Evolutionary conservation across 371 early-diverging fungal species (phyloP).

Genomic region (Mortierella sp.): DNA sequence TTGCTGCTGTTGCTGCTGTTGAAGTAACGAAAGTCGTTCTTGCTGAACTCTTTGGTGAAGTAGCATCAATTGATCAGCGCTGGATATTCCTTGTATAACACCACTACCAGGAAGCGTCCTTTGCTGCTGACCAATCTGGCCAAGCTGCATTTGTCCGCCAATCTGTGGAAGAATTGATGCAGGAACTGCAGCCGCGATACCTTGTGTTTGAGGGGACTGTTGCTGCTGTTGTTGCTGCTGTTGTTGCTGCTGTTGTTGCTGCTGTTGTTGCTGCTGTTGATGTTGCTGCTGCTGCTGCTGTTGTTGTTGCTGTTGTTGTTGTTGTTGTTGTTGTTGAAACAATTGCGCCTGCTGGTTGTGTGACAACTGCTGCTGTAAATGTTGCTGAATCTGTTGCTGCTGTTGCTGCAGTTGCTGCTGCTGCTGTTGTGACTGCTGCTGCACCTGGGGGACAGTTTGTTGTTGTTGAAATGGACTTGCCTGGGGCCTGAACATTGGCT

Average conservation of each 20-base stretch:
- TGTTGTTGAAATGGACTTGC: slow-evolving; percentile 25
- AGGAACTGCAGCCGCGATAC: slow-evolving; percentile 15
- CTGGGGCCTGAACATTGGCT: slow-evolving; percentile 26
- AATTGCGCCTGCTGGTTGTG: slow-evolving; percentile 12
- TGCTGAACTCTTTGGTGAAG: slow-evolving; percentile 30
- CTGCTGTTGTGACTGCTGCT: slow-evolving; percentile 14
- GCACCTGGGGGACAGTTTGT: slow-evolving; percentile 15
- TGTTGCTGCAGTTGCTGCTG: slow-evolving; percentile 9
- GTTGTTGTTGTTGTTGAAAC: slow-evolving; percentile 13
- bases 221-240: slow-evolving; percentile 27
- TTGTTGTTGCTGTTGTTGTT: slow-evolving; percentile 19
- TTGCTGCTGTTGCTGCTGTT: slow-evolving; percentile 31
- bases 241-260: slow-evolving; percentile 13
- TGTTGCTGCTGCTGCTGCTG: slow-evolving; percentile 18
- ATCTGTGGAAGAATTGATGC: slow-evolving; percentile 19
- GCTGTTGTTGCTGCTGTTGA: slow-evolving; percentile 16
- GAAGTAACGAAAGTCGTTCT: slow-evolving; percentile 14
- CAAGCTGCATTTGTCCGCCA: slow-evolving; percentile 22
- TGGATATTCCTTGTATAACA: background rate
- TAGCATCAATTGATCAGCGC: slow-evolving; percentile 18
- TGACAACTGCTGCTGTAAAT: slow-evolving; percentile 1
- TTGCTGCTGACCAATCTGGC: slow-evolving; percentile 20
- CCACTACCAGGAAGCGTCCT: slow-evolving; percentile 14
- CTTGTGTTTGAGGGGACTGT: slow-evolving; percentile 26
- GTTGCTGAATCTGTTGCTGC: slow-evolving; percentile 10